These are phyloP conservation scores for Tieghemostelium lacteum DNA, from an alignment of 78 protist species.

Conservation along the genomic window DNA sequence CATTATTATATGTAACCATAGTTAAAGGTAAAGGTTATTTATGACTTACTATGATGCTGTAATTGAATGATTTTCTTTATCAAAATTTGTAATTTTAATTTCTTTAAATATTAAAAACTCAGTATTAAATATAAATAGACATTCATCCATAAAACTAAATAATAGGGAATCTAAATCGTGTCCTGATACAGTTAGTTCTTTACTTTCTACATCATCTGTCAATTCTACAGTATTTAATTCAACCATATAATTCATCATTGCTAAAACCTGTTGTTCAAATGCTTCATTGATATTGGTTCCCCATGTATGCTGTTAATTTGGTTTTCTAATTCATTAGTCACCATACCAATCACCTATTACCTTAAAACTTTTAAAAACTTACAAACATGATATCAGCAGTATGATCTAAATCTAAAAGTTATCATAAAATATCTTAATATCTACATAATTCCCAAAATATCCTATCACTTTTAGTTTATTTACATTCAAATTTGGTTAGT, in stretches of 20 bases:
- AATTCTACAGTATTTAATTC: conserved; percentile 53
- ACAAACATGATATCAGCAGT: conserved; percentile 76
- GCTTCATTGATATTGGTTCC: conserved; percentile 39
- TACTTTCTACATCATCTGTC: neutral
- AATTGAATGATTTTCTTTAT: conserved; percentile 28
- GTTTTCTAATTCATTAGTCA: neutral
- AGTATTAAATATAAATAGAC: conserved; percentile 45
- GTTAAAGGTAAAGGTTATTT: neutral
- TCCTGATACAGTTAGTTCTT: conserved; percentile 5
- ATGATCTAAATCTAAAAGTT: conserved; percentile 44
- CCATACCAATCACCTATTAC: neutral
- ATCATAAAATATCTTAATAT: neutral
- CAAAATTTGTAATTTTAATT: conserved; percentile 27
- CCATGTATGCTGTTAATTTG: conserved; percentile 57
- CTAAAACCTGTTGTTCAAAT: conserved; percentile 64
- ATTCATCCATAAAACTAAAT: conserved; percentile 61
- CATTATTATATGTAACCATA: neutral
- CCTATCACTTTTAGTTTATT: neutral
- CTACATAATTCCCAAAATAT: neutral
- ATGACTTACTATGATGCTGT: conserved; percentile 34
- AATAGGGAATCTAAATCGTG: conserved; percentile 75
- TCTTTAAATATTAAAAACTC: conserved; percentile 70
- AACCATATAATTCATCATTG: conserved; percentile 68
- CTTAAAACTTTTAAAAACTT: neutral
- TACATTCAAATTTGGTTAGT: conserved; percentile 58